A percentile compares a stretch with the other conserved stretches of the same genome.
Conservation (phyloP, 2,329 filamentous ascomycete genomes). For the Diaporthe caulivora region DNA sequence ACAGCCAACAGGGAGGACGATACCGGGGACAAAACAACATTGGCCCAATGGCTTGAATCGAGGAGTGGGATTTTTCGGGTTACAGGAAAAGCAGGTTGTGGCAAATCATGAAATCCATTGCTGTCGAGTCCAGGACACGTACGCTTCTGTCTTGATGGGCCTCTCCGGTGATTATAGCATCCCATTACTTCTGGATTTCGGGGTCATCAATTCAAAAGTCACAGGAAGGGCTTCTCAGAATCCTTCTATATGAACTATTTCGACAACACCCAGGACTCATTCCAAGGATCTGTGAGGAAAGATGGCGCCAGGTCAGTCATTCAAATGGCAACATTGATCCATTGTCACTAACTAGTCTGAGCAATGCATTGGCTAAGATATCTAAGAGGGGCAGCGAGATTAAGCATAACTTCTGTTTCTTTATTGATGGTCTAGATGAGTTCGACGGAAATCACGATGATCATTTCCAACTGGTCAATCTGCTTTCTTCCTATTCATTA, state of each 20-base stretch:
- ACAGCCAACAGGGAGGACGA: background rate
- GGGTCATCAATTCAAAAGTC: background rate
- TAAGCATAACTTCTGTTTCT: background rate
- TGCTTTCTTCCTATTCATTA: background rate
- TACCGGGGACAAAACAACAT: background rate
- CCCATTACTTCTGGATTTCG: slow-evolving; percentile 4
- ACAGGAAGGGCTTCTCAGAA: background rate
- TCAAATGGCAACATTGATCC: no score
- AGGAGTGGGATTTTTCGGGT: background rate
- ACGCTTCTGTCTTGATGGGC: background rate
- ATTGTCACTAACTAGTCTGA: background rate
- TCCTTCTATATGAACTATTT: background rate
- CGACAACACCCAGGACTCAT: background rate
- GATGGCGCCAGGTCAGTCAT: no score
- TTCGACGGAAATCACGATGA: background rate
- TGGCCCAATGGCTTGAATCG: background rate
- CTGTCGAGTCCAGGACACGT: background rate
- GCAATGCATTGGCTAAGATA: background rate
- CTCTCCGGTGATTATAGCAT: background rate
- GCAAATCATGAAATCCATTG: background rate
- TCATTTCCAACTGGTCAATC: background rate
- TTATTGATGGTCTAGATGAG: background rate
- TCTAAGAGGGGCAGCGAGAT: background rate
- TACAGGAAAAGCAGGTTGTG: background rate
- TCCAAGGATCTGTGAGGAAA: background rate